Evolutionary conservation across 2,329 filamentous ascomycete genomes (phyloP).

Genomic region (Neodidymelliopsis sp.): DNA sequence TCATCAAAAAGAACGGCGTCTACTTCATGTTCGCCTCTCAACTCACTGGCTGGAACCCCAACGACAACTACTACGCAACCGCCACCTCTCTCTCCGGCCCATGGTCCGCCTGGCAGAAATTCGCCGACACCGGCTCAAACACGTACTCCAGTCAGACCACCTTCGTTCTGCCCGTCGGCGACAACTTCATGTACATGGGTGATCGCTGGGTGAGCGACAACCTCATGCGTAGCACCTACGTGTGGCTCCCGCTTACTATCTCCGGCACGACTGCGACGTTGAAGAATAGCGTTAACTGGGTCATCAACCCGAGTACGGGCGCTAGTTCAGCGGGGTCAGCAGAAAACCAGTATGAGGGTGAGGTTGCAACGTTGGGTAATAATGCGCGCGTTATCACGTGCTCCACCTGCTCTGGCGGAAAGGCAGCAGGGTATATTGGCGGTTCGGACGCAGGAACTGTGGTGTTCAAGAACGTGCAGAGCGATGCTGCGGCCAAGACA

Average conservation of each 20-base stretch:
- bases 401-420: constrained; percentile 58
- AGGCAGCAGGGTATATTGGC: constrained; percentile 58
- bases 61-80: constrained; percentile 71
- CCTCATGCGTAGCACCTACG: constrained; percentile 66
- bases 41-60: constrained; percentile 61
- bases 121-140: constrained; percentile 63
- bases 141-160: constrained; percentile 69
- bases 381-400: constrained; percentile 59
- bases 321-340: constrained; percentile 55
- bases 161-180: constrained; percentile 61
- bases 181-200: constrained; percentile 67
- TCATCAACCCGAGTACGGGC: constrained; percentile 55
- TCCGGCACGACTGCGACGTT: constrained; percentile 60
- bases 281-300: constrained; percentile 64
- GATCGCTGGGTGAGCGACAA: constrained; percentile 71
- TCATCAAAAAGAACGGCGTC: constrained; percentile 65
- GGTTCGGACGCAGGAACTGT: constrained; percentile 58
- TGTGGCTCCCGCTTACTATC: constrained; percentile 69
- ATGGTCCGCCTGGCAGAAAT: constrained; percentile 68
- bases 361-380: constrained; percentile 55
- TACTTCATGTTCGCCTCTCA: constrained; percentile 72
- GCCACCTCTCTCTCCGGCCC: constrained; percentile 64
- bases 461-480: constrained; percentile 57
- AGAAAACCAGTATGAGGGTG: constrained; percentile 62
- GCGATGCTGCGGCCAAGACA: constrained; percentile 54